Conservation (phyloP, 345 rosid genomes). For the Zanthoxylum bungeanum region DNA sequence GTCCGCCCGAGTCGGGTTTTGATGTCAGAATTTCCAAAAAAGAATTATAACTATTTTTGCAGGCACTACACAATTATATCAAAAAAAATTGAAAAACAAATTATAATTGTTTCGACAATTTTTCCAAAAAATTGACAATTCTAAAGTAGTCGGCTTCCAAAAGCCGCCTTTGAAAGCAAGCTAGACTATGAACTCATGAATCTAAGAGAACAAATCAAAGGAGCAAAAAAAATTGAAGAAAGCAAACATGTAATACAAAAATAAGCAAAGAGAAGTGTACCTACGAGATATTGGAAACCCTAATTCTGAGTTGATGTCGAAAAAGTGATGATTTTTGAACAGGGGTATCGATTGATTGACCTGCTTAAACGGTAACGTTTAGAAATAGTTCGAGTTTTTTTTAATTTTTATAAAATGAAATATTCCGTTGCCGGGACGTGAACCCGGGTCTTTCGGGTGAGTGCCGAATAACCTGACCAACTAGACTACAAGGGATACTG, state of each 20-base stretch:
- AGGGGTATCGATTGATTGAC: not conserved
- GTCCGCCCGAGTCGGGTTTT: too few species aligned
- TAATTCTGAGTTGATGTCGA: not conserved
- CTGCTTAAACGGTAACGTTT: not conserved
- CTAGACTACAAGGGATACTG: constrained; percentile 61
- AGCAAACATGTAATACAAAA: not conserved
- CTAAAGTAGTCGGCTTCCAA: too few species aligned
- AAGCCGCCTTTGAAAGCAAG: not conserved
- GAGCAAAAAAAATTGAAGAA: not conserved
- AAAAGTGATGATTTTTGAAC: not conserved
- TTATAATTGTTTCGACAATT: too few species aligned
- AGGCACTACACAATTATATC: not conserved
- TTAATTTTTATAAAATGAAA: too few species aligned
- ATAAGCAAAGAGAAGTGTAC: not conserved
- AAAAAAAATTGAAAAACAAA: not conserved
- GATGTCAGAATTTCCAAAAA: too few species aligned
- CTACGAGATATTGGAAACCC: not conserved
- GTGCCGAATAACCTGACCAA: constrained; percentile 70
- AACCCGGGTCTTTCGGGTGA: constrained; percentile 81
- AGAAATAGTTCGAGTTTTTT: too few species aligned
- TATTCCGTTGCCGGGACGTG: constrained; percentile 86
- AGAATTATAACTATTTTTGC: not conserved
- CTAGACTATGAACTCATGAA: not conserved
- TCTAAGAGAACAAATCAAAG: not conserved
- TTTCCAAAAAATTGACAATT: too few species aligned